phyloP scores from a whole-genome alignment of 768 basidiomycete species.

The Mycena kentingensis region DNA sequence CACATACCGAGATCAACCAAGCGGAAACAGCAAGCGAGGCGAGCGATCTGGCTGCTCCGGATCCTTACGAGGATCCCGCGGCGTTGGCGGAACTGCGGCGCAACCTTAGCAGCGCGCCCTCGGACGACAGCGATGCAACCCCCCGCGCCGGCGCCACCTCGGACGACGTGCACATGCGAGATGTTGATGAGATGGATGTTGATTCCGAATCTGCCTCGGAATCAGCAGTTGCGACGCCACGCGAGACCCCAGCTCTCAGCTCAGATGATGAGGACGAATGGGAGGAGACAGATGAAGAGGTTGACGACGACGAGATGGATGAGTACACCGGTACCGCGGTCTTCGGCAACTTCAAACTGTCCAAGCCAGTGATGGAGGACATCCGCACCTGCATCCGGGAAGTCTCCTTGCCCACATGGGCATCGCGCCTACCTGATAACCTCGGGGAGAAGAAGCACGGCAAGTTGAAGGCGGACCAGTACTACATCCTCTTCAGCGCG shows the following conservation, averaged over 20 bases:
- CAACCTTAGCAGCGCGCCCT: too few species aligned
- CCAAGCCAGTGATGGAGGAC: background rate
- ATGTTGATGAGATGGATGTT: too few species aligned
- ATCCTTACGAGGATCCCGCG: too few species aligned
- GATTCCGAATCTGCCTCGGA: too few species aligned
- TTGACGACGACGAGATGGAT: background rate
- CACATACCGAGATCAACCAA: slow-evolving; percentile 14
- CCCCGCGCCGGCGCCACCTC: too few species aligned
- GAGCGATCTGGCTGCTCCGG: background rate
- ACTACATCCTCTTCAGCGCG: slow-evolving; percentile 16
- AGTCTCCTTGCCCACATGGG: slow-evolving; percentile 18
- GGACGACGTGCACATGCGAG: too few species aligned
- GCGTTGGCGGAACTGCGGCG: too few species aligned
- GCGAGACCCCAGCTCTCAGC: too few species aligned
- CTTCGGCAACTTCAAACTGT: background rate
- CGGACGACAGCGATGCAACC: too few species aligned
- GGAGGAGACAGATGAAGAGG: background rate
- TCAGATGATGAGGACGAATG: background rate
- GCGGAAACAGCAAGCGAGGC: too few species aligned
- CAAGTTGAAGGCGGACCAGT: slow-evolving; percentile 27
- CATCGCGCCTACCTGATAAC: slow-evolving; percentile 19
- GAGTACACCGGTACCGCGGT: background rate
- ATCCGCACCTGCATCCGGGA: slow-evolving; percentile 1
- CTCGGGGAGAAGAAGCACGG: slow-evolving; percentile 24
- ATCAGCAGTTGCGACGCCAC: too few species aligned